These are phyloP conservation scores for Daldinia concentrica DNA, from an alignment of 495 filamentous ascomycete species.

Conservation along the genomic window DNA sequence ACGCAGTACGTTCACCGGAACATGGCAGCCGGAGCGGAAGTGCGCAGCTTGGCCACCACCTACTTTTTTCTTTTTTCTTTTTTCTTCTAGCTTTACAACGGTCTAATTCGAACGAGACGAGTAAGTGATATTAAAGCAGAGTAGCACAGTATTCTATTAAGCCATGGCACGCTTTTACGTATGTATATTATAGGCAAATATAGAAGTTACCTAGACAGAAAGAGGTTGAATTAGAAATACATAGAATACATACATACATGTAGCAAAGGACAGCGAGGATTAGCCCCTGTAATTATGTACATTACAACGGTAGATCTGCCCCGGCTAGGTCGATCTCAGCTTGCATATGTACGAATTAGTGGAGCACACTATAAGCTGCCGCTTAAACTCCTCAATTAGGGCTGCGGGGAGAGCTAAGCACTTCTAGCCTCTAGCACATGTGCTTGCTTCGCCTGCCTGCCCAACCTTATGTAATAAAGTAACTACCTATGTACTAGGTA, in stretches of 20 bases:
- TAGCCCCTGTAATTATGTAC: not conserved
- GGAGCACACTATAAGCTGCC: conserved; percentile 25
- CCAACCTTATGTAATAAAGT: not conserved
- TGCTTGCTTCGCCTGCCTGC: not conserved
- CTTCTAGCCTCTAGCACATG: conserved; percentile 11
- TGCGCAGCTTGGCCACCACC: too few species aligned
- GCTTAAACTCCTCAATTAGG: conserved; percentile 31
- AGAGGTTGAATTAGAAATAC: not conserved
- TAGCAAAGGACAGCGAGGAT: not conserved
- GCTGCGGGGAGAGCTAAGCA: conserved; percentile 27
- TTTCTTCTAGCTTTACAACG: not conserved
- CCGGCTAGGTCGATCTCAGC: conserved; percentile 4
- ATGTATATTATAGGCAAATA: not conserved
- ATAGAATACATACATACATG: too few species aligned
- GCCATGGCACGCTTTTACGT: too few species aligned
- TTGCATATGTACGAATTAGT: not conserved
- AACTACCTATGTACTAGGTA: too few species aligned
- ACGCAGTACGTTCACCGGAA: too few species aligned
- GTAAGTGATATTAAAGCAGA: not conserved
- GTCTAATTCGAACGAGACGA: not conserved
- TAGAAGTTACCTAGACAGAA: conserved; percentile 8
- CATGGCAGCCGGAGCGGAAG: too few species aligned
- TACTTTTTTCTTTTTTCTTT: conserved; percentile 6
- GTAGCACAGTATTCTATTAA: not conserved
- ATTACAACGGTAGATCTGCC: conserved; percentile 26